A percentile compares a stretch with the other conserved stretches of the same genome.
These are phyloP conservation scores for Theileria orientalis DNA, from an alignment of 169 alveolate species.

Conservation along the genomic window DNA sequence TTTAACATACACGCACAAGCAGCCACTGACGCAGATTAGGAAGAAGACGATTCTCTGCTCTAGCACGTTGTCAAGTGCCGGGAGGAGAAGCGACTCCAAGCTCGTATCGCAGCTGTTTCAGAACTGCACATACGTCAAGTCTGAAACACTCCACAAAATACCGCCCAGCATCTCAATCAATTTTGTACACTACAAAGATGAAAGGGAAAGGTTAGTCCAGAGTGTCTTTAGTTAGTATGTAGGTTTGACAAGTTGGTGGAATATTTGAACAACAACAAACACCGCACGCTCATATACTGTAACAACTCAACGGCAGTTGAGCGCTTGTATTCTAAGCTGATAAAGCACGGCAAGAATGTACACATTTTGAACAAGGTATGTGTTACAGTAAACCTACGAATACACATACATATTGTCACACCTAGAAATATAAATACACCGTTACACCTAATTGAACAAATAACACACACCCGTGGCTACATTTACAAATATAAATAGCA, in stretches of 20 bases:
- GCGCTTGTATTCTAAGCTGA: background rate
- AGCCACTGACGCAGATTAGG: background rate
- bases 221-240: background rate
- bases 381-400: too few species aligned
- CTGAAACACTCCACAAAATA: conserved; percentile 1
- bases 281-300: conserved; percentile 15
- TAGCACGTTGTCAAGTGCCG: background rate
- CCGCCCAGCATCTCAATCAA: conserved; percentile 7
- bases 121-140: background rate
- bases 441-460: background rate
- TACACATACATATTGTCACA: too few species aligned
- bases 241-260: conserved; percentile 12
- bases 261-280: background rate
- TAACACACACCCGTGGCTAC: background rate
- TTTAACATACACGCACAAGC: too few species aligned
- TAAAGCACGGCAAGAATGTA: conserved; percentile 9
- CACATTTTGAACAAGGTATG: background rate
- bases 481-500: background rate
- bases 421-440: too few species aligned
- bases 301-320: background rate
- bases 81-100: background rate
- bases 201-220: background rate
- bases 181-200: conserved; percentile 19
- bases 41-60: conserved; percentile 7
- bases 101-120: background rate